Base-by-base conservation (phyloP, 805 yeast species). In the Metschnikowia matae region DNA sequence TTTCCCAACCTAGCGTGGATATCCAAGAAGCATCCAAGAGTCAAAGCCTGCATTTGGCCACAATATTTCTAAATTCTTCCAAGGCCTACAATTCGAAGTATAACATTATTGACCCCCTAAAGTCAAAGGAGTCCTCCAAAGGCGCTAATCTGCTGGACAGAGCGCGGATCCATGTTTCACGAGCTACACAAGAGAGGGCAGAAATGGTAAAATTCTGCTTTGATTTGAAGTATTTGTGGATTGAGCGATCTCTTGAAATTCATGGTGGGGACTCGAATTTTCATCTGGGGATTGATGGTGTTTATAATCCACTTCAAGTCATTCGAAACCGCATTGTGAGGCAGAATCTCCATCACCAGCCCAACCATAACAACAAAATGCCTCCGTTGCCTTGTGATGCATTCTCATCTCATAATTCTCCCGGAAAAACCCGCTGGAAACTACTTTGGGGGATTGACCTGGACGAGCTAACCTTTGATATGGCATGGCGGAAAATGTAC, bases 281-380 rank as follows among this genome's bases (percentile, higher is more conserved):
- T 2, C 76, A 78, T 54, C 76, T 73, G 2, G 80, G 79, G 2
- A 78, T 85, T 2, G 89, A 83, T 49, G 87, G 85, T 2, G 77
- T 80, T 3, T 89, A 84, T 70, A 89, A 89, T 62, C 96, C 96
- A 3, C 69, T 89, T 40, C 96, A 88, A 65, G 77, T 84, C n/a
- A 81, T 89, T 26, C 70, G 97, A 50, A 85, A 89, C 65, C 74
- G 96, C 51, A 74, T 74, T 56, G 62, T 84, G 3, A 65, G 87
- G 48, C 75, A 77, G 50, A 78, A 77, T 57, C 69, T 78, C 57
- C 80, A 79, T 50, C 68, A 70, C 34, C 76, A 80, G 2, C 51
- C 54, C 23, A 65, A 75, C 0, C 40, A 40, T 15, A 44, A 44
- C 8, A 44, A 21, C 13, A 74, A 77, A 49, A 71, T 78, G 7